Evolutionary conservation across 352 stramenopile genomes (phyloP).

Genomic region (Blastocystis sp.): DNA sequence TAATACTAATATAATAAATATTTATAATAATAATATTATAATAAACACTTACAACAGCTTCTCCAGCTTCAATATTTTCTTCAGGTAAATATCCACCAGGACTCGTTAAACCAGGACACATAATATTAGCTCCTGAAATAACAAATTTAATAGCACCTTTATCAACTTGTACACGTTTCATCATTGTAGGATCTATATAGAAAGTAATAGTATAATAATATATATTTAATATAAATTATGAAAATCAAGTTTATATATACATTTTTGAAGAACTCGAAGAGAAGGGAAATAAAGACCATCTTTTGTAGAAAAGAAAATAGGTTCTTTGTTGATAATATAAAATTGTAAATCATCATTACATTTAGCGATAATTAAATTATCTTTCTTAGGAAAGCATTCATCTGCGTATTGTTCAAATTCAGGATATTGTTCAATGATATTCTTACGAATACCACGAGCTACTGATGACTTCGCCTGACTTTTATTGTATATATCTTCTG

Average conservation of each 20-base stretch:
- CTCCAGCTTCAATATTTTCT: constrained; percentile 57
- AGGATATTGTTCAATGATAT: constrained; percentile 74
- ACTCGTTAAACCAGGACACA: constrained; percentile 88
- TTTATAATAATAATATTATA: constrained; percentile 48
- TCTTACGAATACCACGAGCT: constrained; percentile 72
- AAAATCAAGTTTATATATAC: constrained; percentile 41
- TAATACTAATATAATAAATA: too few relatives aligned
- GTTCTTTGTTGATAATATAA: constrained; percentile 60
- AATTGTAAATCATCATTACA: constrained; percentile 46
- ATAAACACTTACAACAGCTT: constrained; percentile 53
- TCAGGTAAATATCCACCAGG: constrained; percentile 70
- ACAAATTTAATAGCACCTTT: constrained; percentile 90
- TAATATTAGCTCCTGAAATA: constrained; percentile 86
- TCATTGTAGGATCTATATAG: constrained; percentile 59
- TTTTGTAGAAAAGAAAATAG: constrained; percentile 79
- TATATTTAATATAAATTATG: constrained; percentile 2
- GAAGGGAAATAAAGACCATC: constrained; percentile 87
- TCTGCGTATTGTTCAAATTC: constrained; percentile 55
- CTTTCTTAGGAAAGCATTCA: constrained; percentile 77
- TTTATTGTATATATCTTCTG: constrained; percentile 74
- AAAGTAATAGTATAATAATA: too few relatives aligned
- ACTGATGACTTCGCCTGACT: constrained; percentile 88
- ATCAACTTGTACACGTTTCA: constrained; percentile 75
- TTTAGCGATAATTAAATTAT: constrained; percentile 65
- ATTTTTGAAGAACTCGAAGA: constrained; percentile 76